Percentiles rank a stretch among this genome's conserved stretches.
Conservation (phyloP, 2,329 filamentous ascomycete genomes). For the Ophiostoma triangulosporum region DNA sequence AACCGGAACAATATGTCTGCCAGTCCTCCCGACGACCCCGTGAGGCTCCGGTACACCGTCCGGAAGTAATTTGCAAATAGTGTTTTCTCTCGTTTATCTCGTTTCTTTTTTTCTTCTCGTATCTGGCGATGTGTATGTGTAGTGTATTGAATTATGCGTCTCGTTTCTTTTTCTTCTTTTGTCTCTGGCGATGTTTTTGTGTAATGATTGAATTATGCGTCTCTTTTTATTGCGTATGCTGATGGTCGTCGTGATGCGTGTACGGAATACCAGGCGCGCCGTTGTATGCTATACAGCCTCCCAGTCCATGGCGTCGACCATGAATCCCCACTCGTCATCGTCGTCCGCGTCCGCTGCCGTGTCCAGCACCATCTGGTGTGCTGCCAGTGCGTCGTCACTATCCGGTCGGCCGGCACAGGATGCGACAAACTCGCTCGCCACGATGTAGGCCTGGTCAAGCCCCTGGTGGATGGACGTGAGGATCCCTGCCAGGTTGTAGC, state of each 20-base stretch:
- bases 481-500: conserved; percentile 49
- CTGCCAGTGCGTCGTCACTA: not conserved
- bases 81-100: not conserved
- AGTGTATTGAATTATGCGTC: no score
- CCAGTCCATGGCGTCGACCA: conserved; percentile 36
- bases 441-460: conserved; percentile 41
- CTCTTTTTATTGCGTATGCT: no score
- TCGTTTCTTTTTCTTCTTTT: no score
- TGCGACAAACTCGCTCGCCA: conserved; percentile 34
- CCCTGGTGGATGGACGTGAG: conserved; percentile 42
- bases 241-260: no score
- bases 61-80: not conserved
- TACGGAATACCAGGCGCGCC: no score
- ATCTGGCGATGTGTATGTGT: no score
- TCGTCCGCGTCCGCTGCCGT: conserved; percentile 16
- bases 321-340: conserved; percentile 40
- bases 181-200: no score
- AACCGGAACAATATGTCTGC: conserved; percentile 26
- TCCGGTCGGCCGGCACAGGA: not conserved
- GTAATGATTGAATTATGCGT: no score
- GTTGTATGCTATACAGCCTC: conserved; percentile 11
- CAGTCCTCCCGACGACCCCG: conserved; percentile 23
- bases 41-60: conserved; percentile 24
- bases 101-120: not conserved
- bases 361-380: conserved; percentile 3